Evolutionary conservation across 2,329 filamentous ascomycete species (phyloP), one percentile per base, ranked within the genome.

Genomic region (Cladosporium sp.): DNA sequence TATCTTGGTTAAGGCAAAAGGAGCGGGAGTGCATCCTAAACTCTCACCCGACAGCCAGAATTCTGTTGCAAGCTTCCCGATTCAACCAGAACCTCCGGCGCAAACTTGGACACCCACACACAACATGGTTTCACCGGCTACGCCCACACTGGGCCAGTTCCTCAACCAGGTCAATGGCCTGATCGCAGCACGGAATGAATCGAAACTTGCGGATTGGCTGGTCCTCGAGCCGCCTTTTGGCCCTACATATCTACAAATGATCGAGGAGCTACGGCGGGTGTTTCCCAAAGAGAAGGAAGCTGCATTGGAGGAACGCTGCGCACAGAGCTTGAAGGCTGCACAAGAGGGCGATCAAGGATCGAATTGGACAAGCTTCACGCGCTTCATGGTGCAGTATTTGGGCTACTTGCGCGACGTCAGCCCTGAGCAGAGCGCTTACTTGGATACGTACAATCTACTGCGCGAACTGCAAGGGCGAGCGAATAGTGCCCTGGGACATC

Each of bases 321-420:
- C 86, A 58, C 79, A 78, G 45, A 76, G 81, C 10, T 78, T 93
- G 1, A 86, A 87, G 0, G 80, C 86, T 59, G 83, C 86, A 7
- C 81, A 87, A 53, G 81, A 88, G 40, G 80, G 84, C 1, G 77
- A 79, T 0, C 84, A 88, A 52, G 86, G 85, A 1, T 79, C 83
- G 61, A 79, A 82, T 0, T 96, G 91, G 90, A 83, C 85, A 0
- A 84, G 88, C 1, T 91, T 96, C 70, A 78, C 88, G 50, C 81
- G 84, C 2, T 95, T 96, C 68, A 83, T 95, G 71, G 88, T 85
- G 65, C 85, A 90, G 50, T 97, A 95, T 68, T 79, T 96, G 62
- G 78, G 82, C 44, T 96, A 92, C 66, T 84, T 93, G 78, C 80
- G 91, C 57, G 90, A 95, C 67, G 86, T 93, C 53, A 88, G 91